Percentiles rank a stretch among this genome's conserved stretches.
Conservation (phyloP, 345 rosid genomes). For the Eucalyptus cloeziana region DNA sequence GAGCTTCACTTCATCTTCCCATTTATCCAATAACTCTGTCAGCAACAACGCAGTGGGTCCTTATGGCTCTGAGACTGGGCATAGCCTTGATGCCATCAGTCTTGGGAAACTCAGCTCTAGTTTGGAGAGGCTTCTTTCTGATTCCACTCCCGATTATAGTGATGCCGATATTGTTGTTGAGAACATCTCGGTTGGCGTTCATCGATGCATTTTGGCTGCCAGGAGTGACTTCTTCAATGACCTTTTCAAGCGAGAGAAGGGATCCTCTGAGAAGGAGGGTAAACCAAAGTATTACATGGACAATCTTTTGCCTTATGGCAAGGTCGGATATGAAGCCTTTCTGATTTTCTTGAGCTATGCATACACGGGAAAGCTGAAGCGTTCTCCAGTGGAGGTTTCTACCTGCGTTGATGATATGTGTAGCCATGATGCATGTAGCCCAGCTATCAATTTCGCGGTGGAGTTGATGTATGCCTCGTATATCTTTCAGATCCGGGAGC, state of each 20-base stretch:
- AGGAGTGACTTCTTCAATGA: slow-evolving; percentile 78
- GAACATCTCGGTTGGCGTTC: slow-evolving; percentile 49
- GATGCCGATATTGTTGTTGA: slow-evolving; percentile 76
- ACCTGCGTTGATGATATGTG: slow-evolving; percentile 67
- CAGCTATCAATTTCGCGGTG: slow-evolving; percentile 68
- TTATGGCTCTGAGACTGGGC: slow-evolving; percentile 12
- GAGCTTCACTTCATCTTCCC: slow-evolving; percentile 65
- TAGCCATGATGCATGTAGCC: slow-evolving; percentile 77
- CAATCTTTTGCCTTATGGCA: slow-evolving; percentile 55
- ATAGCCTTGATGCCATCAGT: slow-evolving; percentile 48
- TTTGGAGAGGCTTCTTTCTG: slow-evolving; percentile 63
- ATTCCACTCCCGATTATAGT: slow-evolving; percentile 37
- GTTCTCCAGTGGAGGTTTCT: slow-evolving; percentile 66
- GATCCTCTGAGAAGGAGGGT: slow-evolving; percentile 28
- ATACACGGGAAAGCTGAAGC: slow-evolving; percentile 72
- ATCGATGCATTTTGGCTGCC: slow-evolving; percentile 73
- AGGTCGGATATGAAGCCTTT: slow-evolving; percentile 71
- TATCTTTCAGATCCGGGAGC: slow-evolving; percentile 63
- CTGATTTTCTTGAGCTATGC: slow-evolving; percentile 54
- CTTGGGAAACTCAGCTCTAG: slow-evolving; percentile 68
- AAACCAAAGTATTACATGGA: slow-evolving; percentile 45
- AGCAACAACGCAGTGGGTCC: slow-evolving; percentile 19
- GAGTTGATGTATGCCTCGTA: slow-evolving; percentile 82
- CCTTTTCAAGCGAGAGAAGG: slow-evolving; percentile 36
- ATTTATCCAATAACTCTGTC: slow-evolving; percentile 30